Conservation (phyloP, 2,329 filamentous ascomycete species). For the Fusarium pilosicola region DNA sequence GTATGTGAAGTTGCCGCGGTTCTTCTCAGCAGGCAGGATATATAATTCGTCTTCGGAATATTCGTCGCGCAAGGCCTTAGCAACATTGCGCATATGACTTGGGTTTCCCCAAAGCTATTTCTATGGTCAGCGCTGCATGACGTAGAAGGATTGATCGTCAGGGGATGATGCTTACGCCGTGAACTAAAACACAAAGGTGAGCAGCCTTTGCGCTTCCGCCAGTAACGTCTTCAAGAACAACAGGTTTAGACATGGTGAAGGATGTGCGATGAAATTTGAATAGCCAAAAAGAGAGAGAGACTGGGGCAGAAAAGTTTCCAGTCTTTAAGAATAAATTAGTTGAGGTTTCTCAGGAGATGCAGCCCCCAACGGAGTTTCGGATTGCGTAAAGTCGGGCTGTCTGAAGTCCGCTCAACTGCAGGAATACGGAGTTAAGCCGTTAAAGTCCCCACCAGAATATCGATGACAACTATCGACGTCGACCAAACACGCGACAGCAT, state of each 20-base stretch:
- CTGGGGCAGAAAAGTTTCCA: neutral
- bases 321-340: constrained; percentile 21
- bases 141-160: constrained; percentile 16
- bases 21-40: constrained; percentile 77
- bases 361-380: constrained; percentile 38
- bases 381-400: constrained; percentile 21
- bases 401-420: constrained; percentile 13
- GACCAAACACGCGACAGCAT: constrained; percentile 22
- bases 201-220: constrained; percentile 66
- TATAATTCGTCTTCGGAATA: constrained; percentile 72
- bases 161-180: constrained; percentile 67
- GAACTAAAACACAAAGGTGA: constrained; percentile 81
- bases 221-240: constrained; percentile 49
- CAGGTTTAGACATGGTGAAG: constrained; percentile 30
- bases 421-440: constrained; percentile 29
- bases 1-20: constrained; percentile 77
- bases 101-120: constrained; percentile 81
- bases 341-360: constrained; percentile 37
- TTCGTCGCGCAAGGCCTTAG: constrained; percentile 69
- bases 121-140: constrained; percentile 40
- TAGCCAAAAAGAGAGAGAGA: neutral
- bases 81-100: constrained; percentile 74
- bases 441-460: constrained; percentile 21
- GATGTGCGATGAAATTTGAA: constrained; percentile 25
- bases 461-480: constrained; percentile 23